Percentiles rank a stretch among this genome's conserved stretches.
Conservation (phyloP, 2,329 filamentous ascomycete species). For the Fusarium sp. region DNA sequence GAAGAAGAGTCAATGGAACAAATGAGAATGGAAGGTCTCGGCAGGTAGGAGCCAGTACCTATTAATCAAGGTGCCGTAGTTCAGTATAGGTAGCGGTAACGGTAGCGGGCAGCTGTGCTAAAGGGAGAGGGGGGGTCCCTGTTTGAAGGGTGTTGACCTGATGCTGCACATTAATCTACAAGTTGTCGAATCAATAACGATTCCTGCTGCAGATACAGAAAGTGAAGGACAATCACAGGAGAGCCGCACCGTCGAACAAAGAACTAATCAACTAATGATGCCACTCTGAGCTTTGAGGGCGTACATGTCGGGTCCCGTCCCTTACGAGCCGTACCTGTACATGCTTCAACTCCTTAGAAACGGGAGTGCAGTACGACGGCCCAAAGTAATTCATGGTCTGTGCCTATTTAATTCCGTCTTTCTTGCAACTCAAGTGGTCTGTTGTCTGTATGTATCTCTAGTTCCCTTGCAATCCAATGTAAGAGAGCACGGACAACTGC, state of each 20-base stretch:
- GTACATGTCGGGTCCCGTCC: conserved; percentile 8
- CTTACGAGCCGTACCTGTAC: conserved; percentile 1
- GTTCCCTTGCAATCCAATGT: conserved; percentile 29
- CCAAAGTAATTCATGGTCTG: conserved; percentile 30
- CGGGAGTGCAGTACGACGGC: conserved; percentile 6
- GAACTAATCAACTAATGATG: conserved; percentile 14
- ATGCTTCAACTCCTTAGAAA: conserved; percentile 12
- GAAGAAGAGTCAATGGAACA: conserved; percentile 6
- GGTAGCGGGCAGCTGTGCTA: conserved; percentile 1
- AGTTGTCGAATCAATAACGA: conserved; percentile 20
- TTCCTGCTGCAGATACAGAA: conserved; percentile 4
- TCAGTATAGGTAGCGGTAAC: not conserved
- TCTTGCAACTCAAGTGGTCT: conserved; percentile 17
- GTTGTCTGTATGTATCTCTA: conserved; percentile 16
- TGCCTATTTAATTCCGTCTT: conserved; percentile 32
- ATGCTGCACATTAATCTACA: conserved; percentile 15
- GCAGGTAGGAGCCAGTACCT: not conserved
- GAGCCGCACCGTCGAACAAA: conserved; percentile 29
- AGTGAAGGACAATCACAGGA: conserved; percentile 2
- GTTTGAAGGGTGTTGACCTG: not conserved
- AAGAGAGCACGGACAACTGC: conserved; percentile 35
- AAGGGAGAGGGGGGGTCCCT: conserved; percentile 14
- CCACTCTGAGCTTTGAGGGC: conserved; percentile 31
- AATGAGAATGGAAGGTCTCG: not conserved
- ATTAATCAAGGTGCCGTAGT: not conserved